Evolutionary conservation across 2,329 filamentous ascomycete genomes (phyloP), one percentile per base, ranked within the genome.

Genomic region (Cladosporium phlei): DNA sequence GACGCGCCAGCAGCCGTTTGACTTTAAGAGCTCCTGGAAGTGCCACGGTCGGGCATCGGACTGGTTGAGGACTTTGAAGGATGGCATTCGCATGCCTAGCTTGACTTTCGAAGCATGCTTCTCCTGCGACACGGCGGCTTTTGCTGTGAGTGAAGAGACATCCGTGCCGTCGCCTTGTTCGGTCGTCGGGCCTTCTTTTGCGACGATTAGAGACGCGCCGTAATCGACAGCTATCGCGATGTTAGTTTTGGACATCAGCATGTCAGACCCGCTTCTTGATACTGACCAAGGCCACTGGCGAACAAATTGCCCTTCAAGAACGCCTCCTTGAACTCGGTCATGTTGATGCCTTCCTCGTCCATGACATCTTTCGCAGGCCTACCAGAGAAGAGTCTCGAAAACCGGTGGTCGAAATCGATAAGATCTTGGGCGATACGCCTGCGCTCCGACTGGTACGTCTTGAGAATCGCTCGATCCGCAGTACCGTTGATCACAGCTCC

Each of bases 271-370:
- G 10, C 11, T 5, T 14, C 4, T 32, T 17, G n/a, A n/a, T n/a
- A 42, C 46, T 34, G n/a, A 53, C 65, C 72, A 5, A 75, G 64
- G 0, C 80, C 79, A 12, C 73, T 75, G 3, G 79, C 74, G 57
- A 85, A 85, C 56, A 78, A 52, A 52, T 79, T 78, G 1, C 78
- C 77, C 53, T 80, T 79, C 21, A 75, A 57, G 53, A 85, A 83
- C 0, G 75, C 75, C 0, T 75, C 63, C 54, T 82, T 80, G 67
- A 85, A 85, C 25, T 76, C 77, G 0, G 74, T 71, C 76, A 83
- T 79, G 52, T 69, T 78, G 46, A 84, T 75, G 0, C 80, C 80
- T 38, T 75, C 74, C 49, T 76, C 74, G 52, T 83, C 79, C 65
- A 78, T 72, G 19, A 78, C 67, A 46, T 80, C 77, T 58, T 77